phyloP scores from a whole-genome alignment of 73 alveolate genomes.

The Blepharisma stoltei region DNA sequence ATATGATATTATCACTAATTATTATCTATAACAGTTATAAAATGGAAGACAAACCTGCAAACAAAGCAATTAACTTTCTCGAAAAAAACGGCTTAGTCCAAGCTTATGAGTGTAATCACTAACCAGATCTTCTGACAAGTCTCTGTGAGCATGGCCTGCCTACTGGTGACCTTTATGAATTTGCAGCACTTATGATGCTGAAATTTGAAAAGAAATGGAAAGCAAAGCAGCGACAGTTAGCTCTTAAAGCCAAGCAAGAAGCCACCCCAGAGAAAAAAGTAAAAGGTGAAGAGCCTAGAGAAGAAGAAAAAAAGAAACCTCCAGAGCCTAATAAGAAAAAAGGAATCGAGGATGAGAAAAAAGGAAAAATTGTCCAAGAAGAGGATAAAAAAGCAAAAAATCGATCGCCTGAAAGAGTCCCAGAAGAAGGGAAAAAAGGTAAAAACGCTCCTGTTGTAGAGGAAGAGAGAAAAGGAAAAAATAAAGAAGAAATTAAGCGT shows the following conservation, averaged over 20 bases:
- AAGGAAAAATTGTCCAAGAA: constrained; percentile 27
- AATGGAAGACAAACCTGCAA: constrained; percentile 22
- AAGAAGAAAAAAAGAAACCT: constrained; percentile 26
- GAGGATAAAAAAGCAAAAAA: constrained; percentile 34
- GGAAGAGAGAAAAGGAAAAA: constrained; percentile 30
- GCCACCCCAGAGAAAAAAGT: constrained; percentile 35
- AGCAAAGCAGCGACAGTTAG: constrained; percentile 32
- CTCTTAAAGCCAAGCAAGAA: constrained; percentile 30
- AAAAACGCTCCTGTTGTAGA: no score
- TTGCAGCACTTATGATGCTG: constrained; percentile 74
- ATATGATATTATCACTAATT: no score
- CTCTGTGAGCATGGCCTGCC: constrained; percentile 91
- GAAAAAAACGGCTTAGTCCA: constrained; percentile 66
- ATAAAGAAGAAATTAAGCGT: neutral
- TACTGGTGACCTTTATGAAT: constrained; percentile 86
- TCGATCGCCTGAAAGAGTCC: neutral
- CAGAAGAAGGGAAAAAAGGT: constrained; percentile 27
- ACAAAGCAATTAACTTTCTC: constrained; percentile 26
- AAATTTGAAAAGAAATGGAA: constrained; percentile 86
- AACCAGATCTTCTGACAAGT: constrained; percentile 59
- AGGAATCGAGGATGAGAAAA: constrained; percentile 30
- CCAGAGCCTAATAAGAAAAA: neutral
- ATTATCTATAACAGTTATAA: neutral
- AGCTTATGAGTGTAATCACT: constrained; percentile 67
- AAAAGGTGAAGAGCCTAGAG: constrained; percentile 22